These are phyloP conservation scores for Kwoniella dendrophila DNA, from an alignment of 768 basidiomycete genomes.

Conservation along the genomic window DNA sequence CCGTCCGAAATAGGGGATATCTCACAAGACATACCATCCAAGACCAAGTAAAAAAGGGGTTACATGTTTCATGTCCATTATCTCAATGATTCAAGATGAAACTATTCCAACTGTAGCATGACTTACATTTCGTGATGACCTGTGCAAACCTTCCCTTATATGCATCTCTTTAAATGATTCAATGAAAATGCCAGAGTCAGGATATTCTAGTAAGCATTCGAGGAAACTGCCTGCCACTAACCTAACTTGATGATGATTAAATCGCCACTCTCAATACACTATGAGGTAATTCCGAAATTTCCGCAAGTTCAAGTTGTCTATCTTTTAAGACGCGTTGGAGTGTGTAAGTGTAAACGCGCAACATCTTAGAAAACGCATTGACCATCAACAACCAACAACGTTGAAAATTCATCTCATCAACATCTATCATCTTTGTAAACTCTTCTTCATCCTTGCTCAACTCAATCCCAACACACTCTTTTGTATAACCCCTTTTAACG, in stretches of 20 bases:
- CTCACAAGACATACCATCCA: too few relatives aligned
- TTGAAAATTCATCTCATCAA: constrained; percentile 2
- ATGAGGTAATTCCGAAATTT: constrained; percentile 6
- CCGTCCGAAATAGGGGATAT: too few relatives aligned
- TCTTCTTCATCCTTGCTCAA: constrained; percentile 12
- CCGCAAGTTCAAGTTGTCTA: not conserved
- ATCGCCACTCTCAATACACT: not conserved
- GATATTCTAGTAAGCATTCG: too few relatives aligned
- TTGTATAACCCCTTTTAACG: constrained; percentile 2
- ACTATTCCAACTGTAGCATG: too few relatives aligned
- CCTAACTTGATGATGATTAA: too few relatives aligned
- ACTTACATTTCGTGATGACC: too few relatives aligned
- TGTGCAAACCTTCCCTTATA: too few relatives aligned
- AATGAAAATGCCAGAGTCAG: too few relatives aligned
- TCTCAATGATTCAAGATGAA: too few relatives aligned
- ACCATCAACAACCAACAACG: not conserved
- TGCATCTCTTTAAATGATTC: too few relatives aligned
- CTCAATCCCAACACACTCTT: not conserved
- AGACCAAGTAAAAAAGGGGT: too few relatives aligned
- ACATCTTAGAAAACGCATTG: not conserved
- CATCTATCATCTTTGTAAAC: not conserved
- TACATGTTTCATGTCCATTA: too few relatives aligned
- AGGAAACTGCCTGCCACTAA: not conserved
- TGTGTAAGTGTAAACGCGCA: not conserved
- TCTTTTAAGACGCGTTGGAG: constrained; percentile 3